Conservation (phyloP, 176 grass and related monocot genomes). For the Zea luxurians region DNA sequence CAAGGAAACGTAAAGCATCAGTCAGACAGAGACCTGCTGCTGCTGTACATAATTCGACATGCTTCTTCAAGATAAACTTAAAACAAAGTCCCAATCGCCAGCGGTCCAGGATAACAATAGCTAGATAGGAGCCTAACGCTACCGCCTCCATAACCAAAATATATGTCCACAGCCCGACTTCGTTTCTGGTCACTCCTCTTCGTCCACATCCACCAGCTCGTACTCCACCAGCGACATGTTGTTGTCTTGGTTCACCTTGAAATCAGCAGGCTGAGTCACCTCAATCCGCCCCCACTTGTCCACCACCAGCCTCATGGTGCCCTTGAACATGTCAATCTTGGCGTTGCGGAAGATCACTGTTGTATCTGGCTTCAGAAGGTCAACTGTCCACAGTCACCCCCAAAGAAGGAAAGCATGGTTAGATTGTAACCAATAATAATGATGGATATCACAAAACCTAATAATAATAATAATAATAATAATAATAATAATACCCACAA, state of each 20-base stretch:
- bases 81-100: slow-evolving; percentile 3
- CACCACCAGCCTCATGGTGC: slow-evolving; percentile 43
- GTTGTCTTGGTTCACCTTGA: slow-evolving; percentile 38
- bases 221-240: slow-evolving; percentile 39
- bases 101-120: background rate
- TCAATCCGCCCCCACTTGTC: slow-evolving; percentile 48
- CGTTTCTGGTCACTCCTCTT: slow-evolving; percentile 14
- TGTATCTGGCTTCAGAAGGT: slow-evolving; percentile 35
- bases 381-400: slow-evolving; percentile 9
- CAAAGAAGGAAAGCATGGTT: background rate
- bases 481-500: background rate
- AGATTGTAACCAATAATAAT: background rate
- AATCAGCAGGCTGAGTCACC: slow-evolving; percentile 24
- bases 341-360: slow-evolving; percentile 46
- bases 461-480: background rate
- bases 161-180: slow-evolving; percentile 24
- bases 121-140: slow-evolving; percentile 17
- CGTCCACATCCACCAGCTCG: slow-evolving; percentile 39
- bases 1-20: slow-evolving; percentile 6
- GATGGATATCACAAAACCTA: background rate
- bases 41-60: slow-evolving; percentile 24
- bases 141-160: background rate
- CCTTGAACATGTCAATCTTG: slow-evolving; percentile 53
- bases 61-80: slow-evolving; percentile 1
- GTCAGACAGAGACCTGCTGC: slow-evolving; percentile 8